These are phyloP conservation scores for Phylloporus sp. DNA, from an alignment of 768 basidiomycete species.

Conservation along the genomic window DNA sequence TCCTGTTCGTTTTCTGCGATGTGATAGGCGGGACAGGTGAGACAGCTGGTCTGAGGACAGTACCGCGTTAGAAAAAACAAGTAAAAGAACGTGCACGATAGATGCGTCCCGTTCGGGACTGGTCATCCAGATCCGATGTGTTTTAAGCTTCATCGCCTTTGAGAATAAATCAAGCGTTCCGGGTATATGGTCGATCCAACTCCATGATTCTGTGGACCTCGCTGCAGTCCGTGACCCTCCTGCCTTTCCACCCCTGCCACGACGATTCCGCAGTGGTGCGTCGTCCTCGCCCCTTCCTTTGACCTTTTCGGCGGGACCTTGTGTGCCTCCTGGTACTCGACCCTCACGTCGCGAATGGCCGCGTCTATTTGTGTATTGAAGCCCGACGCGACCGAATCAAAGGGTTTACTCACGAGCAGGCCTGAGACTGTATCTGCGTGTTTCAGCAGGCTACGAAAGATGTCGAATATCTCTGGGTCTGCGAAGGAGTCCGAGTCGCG, in stretches of 20 bases:
- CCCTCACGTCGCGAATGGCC: slow-evolving; percentile 61
- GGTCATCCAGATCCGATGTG: slow-evolving; percentile 86
- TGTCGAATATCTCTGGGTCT: slow-evolving; percentile 69
- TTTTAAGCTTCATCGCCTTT: slow-evolving; percentile 62
- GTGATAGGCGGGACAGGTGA: slow-evolving; percentile 84
- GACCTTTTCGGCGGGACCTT: slow-evolving; percentile 88
- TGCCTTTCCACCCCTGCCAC: slow-evolving; percentile 58
- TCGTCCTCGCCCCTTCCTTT: slow-evolving; percentile 48
- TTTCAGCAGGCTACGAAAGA: slow-evolving; percentile 79
- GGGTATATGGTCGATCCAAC: slow-evolving; percentile 77
- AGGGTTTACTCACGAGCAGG: slow-evolving; percentile 70
- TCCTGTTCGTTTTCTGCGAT: slow-evolving; percentile 81
- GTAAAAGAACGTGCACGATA: slow-evolving; percentile 45
- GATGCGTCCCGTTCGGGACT: slow-evolving; percentile 83
- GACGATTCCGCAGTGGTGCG: slow-evolving; percentile 45
- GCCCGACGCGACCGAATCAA: slow-evolving; percentile 82
- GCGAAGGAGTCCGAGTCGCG: slow-evolving; percentile 68
- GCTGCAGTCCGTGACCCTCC: slow-evolving; percentile 36
- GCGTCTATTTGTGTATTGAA: slow-evolving; percentile 69
- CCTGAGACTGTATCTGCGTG: slow-evolving; percentile 58
- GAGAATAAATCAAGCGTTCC: slow-evolving; percentile 62
- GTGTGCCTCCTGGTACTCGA: slow-evolving; percentile 73
- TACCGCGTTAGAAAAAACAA: not conserved
- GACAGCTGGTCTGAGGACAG: slow-evolving; percentile 52
- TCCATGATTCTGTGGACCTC: slow-evolving; percentile 51